These are phyloP conservation scores for Pleurotus platypus DNA, from an alignment of 768 basidiomycete genomes.

Conservation along the genomic window DNA sequence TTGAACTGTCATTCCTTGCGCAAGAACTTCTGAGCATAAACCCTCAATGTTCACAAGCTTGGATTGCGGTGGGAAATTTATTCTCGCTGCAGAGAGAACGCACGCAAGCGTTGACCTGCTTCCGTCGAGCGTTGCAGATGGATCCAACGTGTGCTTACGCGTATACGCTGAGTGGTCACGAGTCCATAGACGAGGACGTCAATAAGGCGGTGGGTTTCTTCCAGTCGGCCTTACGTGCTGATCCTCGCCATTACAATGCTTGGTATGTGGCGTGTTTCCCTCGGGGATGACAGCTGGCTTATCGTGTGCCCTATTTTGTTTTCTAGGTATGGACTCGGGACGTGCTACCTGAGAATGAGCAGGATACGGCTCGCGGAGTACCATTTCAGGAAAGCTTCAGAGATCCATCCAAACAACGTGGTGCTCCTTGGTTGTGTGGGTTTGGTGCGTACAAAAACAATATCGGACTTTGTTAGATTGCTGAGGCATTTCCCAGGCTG, in stretches of 20 bases:
- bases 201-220: conserved; percentile 91
- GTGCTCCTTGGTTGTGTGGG: conserved; percentile 96
- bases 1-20: conserved; percentile 86
- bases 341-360: conserved; percentile 92
- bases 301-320: conserved; percentile 25
- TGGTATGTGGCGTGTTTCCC: conserved; percentile 60
- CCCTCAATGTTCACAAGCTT: conserved; percentile 81
- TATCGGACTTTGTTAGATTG: conserved; percentile 17
- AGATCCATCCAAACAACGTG: conserved; percentile 92
- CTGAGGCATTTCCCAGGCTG: conserved; percentile 52
- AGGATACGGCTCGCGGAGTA: conserved; percentile 93
- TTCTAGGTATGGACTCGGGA: conserved; percentile 95
- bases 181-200: conserved; percentile 93
- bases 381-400: conserved; percentile 88
- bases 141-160: conserved; percentile 93
- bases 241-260: conserved; percentile 94
- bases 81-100: conserved; percentile 96
- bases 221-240: conserved; percentile 86
- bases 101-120: conserved; percentile 89
- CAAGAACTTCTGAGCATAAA: conserved; percentile 87
- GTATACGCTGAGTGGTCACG: conserved; percentile 94
- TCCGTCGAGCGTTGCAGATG: conserved; percentile 85
- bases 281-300: conserved; percentile 18
- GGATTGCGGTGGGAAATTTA: conserved; percentile 96
- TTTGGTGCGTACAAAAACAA: conserved; percentile 61